Evolutionary conservation across 2,329 filamentous ascomycete genomes (phyloP).

Genomic region (Pseudogymnoascus sp.): DNA sequence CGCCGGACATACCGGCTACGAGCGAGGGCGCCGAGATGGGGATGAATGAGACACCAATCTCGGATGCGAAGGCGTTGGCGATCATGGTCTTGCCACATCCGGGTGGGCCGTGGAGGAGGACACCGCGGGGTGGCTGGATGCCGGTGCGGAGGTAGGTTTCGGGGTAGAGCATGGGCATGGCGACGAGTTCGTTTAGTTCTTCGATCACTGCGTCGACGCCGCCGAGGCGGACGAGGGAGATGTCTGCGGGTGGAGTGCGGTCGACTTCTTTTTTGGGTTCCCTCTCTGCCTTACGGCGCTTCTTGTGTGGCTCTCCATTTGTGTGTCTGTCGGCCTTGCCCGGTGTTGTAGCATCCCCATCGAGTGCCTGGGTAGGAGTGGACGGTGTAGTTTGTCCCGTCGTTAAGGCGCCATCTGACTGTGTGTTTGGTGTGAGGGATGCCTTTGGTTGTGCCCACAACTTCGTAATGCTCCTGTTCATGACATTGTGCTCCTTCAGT

Average conservation of each 20-base stretch:
- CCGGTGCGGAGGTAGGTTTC: conserved; percentile 59
- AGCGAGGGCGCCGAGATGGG: conserved; percentile 76
- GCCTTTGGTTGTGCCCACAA: conserved; percentile 44
- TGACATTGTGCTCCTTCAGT: conserved; percentile 47
- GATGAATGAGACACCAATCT: conserved; percentile 70
- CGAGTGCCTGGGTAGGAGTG: conserved; percentile 19
- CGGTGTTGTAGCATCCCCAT: conserved; percentile 16
- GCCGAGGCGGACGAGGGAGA: conserved; percentile 66
- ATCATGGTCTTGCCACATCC: conserved; percentile 85
- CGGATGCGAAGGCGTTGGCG: conserved; percentile 70
- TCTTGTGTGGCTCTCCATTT: conserved; percentile 60
- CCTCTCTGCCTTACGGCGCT: conserved; percentile 53
- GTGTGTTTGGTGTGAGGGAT: conserved; percentile 16
- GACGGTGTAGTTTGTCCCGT: conserved; percentile 16
- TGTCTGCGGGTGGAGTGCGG: conserved; percentile 57
- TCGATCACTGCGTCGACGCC: conserved; percentile 68
- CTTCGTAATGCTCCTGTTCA: conserved; percentile 60
- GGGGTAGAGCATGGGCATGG: conserved; percentile 64
- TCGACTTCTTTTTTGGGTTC: conserved; percentile 47
- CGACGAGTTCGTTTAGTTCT: conserved; percentile 63
- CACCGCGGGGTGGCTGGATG: conserved; percentile 64
- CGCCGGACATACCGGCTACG: conserved; percentile 80
- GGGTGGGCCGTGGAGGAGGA: conserved; percentile 75
- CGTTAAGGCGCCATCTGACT: background rate
- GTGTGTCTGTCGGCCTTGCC: conserved; percentile 44